A percentile compares a stretch with the other conserved stretches of the same genome.
Evolutionary conservation across 169 alveolate genomes (phyloP).

Genomic region (Plasmodium relictum): DNA sequence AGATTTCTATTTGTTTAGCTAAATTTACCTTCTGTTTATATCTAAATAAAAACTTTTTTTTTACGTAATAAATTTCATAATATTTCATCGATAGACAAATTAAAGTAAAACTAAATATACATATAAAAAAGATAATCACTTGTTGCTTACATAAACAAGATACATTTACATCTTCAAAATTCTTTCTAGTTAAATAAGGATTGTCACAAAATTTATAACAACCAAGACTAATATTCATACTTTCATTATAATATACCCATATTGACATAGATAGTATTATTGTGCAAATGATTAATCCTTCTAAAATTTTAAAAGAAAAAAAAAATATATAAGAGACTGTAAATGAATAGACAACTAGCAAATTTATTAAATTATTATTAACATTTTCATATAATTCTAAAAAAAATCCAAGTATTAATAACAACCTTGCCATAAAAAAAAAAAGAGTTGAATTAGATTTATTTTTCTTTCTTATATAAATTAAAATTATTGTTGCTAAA

Average conservation of each 20-base stretch:
- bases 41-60: slow-evolving; percentile 87
- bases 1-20: slow-evolving; percentile 90
- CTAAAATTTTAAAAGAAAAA: slow-evolving; percentile 68
- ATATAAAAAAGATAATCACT: slow-evolving; percentile 79
- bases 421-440: slow-evolving; percentile 24
- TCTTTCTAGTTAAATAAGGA: slow-evolving; percentile 41
- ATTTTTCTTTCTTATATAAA: slow-evolving; percentile 14
- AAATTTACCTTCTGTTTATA: slow-evolving; percentile 85
- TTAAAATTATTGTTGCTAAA: slow-evolving; percentile 8
- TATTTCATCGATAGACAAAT: slow-evolving; percentile 89
- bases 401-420: slow-evolving; percentile 32
- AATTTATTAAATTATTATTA: slow-evolving; percentile 27
- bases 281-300: slow-evolving; percentile 24
- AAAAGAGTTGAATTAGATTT: slow-evolving; percentile 37
- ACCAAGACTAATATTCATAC: slow-evolving; percentile 32
- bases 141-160: slow-evolving; percentile 62
- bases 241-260: slow-evolving; percentile 68
- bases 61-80: slow-evolving; percentile 85
- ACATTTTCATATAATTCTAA: slow-evolving; percentile 67
- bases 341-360: slow-evolving; percentile 44
- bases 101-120: slow-evolving; percentile 82
- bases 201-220: slow-evolving; percentile 75
- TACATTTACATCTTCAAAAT: slow-evolving; percentile 26
- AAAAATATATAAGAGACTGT: slow-evolving; percentile 60
- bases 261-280: slow-evolving; percentile 6